phyloP scores from a whole-genome alignment of 176 grass and related monocot species.

The Oryza meyeriana region DNA sequence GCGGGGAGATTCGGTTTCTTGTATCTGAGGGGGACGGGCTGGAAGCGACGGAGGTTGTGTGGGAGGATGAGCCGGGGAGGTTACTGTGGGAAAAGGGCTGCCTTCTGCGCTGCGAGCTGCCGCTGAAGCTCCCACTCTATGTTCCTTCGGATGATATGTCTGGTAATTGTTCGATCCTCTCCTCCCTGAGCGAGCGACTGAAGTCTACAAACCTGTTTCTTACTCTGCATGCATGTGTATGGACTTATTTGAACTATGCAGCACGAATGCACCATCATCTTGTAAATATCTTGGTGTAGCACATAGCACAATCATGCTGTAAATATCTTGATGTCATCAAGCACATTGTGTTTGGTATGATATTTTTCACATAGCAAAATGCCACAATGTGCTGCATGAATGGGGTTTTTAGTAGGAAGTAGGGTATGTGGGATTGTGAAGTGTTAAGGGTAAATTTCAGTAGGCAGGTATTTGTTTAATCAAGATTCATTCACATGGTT shows the following conservation, averaged over 20 bases:
- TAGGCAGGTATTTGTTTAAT: background rate
- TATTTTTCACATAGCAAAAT: background rate
- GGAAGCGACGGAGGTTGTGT: conserved; percentile 47
- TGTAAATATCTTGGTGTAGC: background rate
- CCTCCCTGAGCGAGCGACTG: background rate
- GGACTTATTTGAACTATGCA: background rate
- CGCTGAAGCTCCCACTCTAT: conserved; percentile 73
- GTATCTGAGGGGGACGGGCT: conserved; percentile 30
- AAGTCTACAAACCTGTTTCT: background rate
- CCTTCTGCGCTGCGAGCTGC: conserved; percentile 63
- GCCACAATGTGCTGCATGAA: background rate
- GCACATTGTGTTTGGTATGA: background rate
- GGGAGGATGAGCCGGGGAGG: conserved; percentile 64
- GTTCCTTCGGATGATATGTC: conserved; percentile 42
- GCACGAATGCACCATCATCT: background rate
- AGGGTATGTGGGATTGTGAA: background rate
- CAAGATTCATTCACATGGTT: background rate
- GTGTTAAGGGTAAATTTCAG: background rate
- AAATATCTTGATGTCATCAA: background rate
- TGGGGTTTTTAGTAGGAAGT: background rate
- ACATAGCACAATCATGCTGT: background rate
- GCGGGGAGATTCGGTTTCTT: conserved; percentile 55
- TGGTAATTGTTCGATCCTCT: conserved; percentile 39
- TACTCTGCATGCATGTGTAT: background rate
- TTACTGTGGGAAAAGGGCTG: conserved; percentile 82